A percentile compares a stretch with the other conserved stretches of the same genome.
phyloP scores from a whole-genome alignment of 1,284 basidiomycete species.

The Trametes versicolor region DNA sequence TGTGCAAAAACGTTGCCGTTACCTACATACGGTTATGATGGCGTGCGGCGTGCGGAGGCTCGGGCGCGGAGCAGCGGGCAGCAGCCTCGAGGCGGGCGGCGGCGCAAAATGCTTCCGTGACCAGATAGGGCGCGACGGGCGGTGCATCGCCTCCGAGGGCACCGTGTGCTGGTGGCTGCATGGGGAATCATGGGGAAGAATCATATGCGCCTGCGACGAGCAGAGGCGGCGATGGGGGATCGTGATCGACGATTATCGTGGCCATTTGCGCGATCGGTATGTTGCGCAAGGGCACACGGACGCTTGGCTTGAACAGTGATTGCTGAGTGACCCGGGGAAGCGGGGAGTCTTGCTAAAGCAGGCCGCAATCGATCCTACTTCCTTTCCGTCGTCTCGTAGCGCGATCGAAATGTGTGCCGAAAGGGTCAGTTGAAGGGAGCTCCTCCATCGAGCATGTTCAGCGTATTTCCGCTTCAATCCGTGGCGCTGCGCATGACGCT shows the following conservation, averaged over 20 bases:
- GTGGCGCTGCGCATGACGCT: conserved; percentile 5
- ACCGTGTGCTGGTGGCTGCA: conserved; percentile 1
- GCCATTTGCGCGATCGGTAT: neutral
- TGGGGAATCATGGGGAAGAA: conserved; percentile 14
- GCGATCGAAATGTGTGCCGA: conserved; percentile 9
- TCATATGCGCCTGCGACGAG: conserved; percentile 18
- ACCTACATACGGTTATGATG: too few species aligned
- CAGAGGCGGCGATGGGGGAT: neutral
- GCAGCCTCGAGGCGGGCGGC: conserved; percentile 14
- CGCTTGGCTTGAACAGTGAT: neutral
- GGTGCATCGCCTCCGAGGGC: conserved; percentile 11
- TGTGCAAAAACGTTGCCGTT: too few species aligned
- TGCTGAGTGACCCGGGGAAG: neutral
- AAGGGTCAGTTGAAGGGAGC: conserved; percentile 6
- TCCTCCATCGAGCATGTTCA: neutral
- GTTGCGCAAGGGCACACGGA: neutral
- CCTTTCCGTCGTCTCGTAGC: neutral
- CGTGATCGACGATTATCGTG: conserved; percentile 28
- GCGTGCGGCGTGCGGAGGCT: too few species aligned
- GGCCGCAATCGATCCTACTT: neutral
- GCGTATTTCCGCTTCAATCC: neutral
- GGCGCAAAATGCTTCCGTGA: conserved; percentile 20
- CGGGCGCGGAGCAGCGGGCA: neutral
- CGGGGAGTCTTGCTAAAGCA: neutral
- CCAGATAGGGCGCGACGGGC: neutral